Evolutionary conservation across 768 basidiomycete species (phyloP), one percentile per base, ranked within the genome.

Genomic region (Calocybe cyanea): DNA sequence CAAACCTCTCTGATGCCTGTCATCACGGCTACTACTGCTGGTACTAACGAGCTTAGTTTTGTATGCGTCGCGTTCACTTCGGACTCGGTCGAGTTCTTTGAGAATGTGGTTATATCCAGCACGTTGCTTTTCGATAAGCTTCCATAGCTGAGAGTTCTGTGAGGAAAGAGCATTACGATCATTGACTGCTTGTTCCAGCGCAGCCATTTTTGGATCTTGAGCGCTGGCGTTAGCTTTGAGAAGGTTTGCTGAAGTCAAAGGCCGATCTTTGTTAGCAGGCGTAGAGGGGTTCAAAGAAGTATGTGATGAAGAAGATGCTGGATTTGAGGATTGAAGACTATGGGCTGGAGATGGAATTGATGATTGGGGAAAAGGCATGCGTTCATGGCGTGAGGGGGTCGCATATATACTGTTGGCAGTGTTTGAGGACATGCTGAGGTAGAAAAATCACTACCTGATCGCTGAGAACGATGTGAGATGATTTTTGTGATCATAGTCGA

Each of bases 121-220:
- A 45, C 90, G 78, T 63, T 93, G 90, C 63, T 92, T 94, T 74
- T 94, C 91, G 60, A 95, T 85, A 51, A 94, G 77, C 64, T 93
- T 94, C 93, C 93, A 95, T 17, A 95, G 80, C 67, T 94, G 91
- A 13, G 83, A 69, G 62, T 95, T 95, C 70, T 95, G 92, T 3
- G 80, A 66, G 9, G 85, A 79, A 40, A 93, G 78, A 32, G 70
- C 65, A 58, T 94, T 95, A 53, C 92, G 80, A 57, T 97, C 93
- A 13, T 73, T 73, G 20, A 95, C 71, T 7, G 83, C 80, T 47
- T 82, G 78, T 19, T 92, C 89, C 21, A 95, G 75, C 2, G 92
- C 91, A 28, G 76, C 73, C n/a, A 66, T 53, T 49, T 66, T 72
- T 32, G 82, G 82, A 64, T 83, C 78, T 38, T 73, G 62, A 0